These are phyloP conservation scores for Ploettnerulaceae sp. DNA, from an alignment of 2,329 filamentous ascomycete genomes.

Conservation along the genomic window DNA sequence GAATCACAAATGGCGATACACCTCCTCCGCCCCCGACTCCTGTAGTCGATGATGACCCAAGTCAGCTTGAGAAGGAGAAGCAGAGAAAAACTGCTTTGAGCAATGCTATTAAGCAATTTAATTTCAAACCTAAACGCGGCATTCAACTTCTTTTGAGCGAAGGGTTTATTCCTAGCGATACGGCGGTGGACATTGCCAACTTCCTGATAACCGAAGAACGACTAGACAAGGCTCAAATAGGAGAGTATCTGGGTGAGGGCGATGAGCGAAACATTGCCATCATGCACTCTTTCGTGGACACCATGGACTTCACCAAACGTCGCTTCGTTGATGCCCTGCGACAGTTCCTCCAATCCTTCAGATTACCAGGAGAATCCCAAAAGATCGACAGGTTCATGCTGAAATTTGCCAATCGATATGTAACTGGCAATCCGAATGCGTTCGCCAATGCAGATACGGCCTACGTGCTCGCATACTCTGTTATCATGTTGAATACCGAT, in stretches of 20 bases:
- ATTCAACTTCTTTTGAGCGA: constrained; percentile 79
- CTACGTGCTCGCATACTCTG: constrained; percentile 92
- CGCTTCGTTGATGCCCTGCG: constrained; percentile 90
- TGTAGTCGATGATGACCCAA: constrained; percentile 80
- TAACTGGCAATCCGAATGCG: constrained; percentile 90
- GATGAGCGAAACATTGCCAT: constrained; percentile 91
- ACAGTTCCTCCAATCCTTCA: constrained; percentile 90
- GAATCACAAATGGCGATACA: constrained; percentile 49
- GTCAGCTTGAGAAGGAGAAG: constrained; percentile 90
- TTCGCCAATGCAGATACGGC: constrained; percentile 98
- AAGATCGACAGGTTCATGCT: constrained; percentile 99
- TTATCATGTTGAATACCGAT: constrained; percentile 95
- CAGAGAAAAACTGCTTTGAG: constrained; percentile 87
- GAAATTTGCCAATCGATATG: constrained; percentile 96
- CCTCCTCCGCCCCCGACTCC: constrained; percentile 61
- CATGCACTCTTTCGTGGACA: constrained; percentile 97
- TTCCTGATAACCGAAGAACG: constrained; percentile 80
- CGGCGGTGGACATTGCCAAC: constrained; percentile 73
- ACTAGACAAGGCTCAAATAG: constrained; percentile 86
- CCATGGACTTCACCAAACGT: constrained; percentile 87
- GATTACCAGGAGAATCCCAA: constrained; percentile 90
- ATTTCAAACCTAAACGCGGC: constrained; percentile 94
- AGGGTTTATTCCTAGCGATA: constrained; percentile 79
- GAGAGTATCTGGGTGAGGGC: constrained; percentile 91
- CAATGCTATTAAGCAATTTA: constrained; percentile 87